Evolutionary conservation across 2,329 filamentous ascomycete genomes (phyloP), one percentile per base, ranked within the genome.

Genomic region (Monosporascus sp.): DNA sequence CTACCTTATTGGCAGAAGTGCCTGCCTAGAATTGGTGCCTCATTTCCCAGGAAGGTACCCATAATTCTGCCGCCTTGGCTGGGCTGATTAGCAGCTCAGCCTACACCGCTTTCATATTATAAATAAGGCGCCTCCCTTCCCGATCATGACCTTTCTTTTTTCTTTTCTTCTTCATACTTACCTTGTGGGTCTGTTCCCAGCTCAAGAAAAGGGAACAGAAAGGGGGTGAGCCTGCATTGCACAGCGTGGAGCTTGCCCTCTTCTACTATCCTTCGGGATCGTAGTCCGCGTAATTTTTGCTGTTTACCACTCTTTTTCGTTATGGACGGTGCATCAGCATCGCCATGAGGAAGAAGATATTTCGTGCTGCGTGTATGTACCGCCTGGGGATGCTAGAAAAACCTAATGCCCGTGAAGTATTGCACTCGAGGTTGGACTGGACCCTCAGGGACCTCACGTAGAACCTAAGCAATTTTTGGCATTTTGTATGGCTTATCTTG

Each of bases 221-320:
- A 62, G 52, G 53, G 62, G 65, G 62, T 70, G 75, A 72, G 72
- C 75, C 77, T 79, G 73, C 78, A 80, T 80, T 80, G 78, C 78
- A 80, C 77, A 79, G 63, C 76, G 77, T 71, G 77, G 77, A 64
- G 75, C 73, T 73, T 70, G 74, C 63, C 65, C 59, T 61, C 52
- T 64, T 68, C 61, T 55, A 65, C 56, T 65, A 61, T 65, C 59
- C 63, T 65, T 67, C 64, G 66, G 66, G 61, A 58, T 63, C 63
- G 55, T 65, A 56, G 61, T 56, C 54, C 58, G 63, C 54, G 64
- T 53, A 69, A 68, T 70, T 70, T 70, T 69, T 70, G 67, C 57
- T 70, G 57, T 63, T 62, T 48, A 40, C 46, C 24, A 46, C n/a
- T 37, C 40, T 51, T 71, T 72, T 73, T 74, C 71, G 65, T 73